These are phyloP conservation scores for Posidonia australis DNA, from an alignment of 106 monocot genomes.

Conservation along the genomic window DNA sequence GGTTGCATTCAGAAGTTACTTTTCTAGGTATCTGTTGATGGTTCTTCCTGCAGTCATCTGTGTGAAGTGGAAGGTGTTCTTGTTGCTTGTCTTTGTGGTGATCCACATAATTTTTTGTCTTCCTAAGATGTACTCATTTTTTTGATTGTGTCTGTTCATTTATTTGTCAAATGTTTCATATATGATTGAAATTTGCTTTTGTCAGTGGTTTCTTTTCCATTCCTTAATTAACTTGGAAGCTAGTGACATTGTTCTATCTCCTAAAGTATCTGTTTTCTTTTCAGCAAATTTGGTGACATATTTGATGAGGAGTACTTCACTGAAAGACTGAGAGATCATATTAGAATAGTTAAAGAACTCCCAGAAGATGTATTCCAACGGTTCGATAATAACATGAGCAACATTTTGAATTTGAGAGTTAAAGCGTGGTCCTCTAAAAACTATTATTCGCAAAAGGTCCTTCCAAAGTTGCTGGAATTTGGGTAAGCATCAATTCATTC, in stretches of 20 bases:
- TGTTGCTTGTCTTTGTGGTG: no score
- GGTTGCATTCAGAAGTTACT: no score
- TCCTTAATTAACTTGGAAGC: no score
- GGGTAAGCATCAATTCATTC: constrained; percentile 41
- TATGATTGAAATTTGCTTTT: no score
- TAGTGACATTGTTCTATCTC: not conserved
- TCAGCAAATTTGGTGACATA: constrained; percentile 93
- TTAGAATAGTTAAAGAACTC: constrained; percentile 71
- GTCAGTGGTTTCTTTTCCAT: no score
- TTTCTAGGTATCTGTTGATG: no score
- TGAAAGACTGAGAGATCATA: constrained; percentile 50
- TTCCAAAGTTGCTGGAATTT: constrained; percentile 68
- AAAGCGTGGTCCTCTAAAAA: constrained; percentile 61
- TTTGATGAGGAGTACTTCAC: constrained; percentile 98
- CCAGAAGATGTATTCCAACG: constrained; percentile 58
- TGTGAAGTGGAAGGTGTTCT: no score
- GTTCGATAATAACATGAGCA: constrained; percentile 90
- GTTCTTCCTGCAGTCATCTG: no score
- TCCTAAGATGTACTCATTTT: no score
- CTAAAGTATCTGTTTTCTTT: constrained; percentile 7
- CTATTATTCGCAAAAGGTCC: constrained; percentile 80
- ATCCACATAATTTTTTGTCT: no score
- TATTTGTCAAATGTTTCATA: no score
- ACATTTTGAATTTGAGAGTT: constrained; percentile 79
- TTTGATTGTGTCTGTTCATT: no score